Base-by-base conservation (phyloP, 2,329 filamentous ascomycete species). In the Hymenoscyphus fraxineus region DNA sequence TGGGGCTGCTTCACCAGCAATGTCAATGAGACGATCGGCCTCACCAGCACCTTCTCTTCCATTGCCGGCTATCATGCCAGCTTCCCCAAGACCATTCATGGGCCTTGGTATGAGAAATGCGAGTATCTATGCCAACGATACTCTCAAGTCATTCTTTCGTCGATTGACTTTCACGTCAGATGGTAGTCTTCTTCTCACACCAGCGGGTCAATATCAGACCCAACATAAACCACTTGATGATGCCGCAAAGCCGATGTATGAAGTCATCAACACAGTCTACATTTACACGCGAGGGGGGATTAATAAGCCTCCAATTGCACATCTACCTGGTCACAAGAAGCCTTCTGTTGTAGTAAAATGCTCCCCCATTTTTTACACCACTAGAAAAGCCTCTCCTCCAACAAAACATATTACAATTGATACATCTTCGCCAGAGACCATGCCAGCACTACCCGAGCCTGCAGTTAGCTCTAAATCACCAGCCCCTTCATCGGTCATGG, bases 301-400 rank as follows among this genome's bases (percentile, higher is more conserved):
- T 74, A 98, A 97, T 79, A 97, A 96, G 76, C 93, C 95, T 1
- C 95, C 95, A 2, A 90, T 98, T 64, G 93, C 94, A 6, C 95
- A 98, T 77, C 83, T 99, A 6, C 95, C 95, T 0, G 95, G 95
- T 1, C 94, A 98, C 78, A 99, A 97, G 81, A 99, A 99, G 77
- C 95, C 95, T 0, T 98, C 95, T 0, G 92, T 99, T 12, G 95
- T 93, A 1, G 92, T 99, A 65, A 92, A 92, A 74, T 99, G 95
- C 76, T 99, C 94, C 15, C 95, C 95, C 0, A 79, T 96, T 31
- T 88, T 91, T 71, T 99, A 98, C 77, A 92, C 88, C 0, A 80
- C 96, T 27, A 87, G 95, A 51, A 86, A 90, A 72, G 79, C 82
- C 0, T 78, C 84, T 0, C 87, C 88, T 10, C 78, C 84, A 3